Conservation (phyloP, 768 basidiomycete species). For the Lactarius akahatsu region DNA sequence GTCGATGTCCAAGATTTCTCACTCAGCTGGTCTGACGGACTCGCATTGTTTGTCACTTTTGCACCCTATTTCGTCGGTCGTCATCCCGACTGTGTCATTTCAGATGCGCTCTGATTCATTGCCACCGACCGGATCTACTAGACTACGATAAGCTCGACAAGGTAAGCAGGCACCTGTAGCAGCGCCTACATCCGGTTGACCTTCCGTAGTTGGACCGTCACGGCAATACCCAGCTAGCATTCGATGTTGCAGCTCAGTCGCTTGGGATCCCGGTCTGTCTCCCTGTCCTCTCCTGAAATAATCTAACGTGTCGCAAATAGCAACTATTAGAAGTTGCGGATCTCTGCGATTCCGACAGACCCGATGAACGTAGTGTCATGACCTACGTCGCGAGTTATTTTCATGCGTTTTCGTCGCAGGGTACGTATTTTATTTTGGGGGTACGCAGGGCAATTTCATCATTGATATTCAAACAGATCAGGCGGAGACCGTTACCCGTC, state of each 20-base stretch:
- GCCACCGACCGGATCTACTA: constrained; percentile 92
- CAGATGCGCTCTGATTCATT: constrained; percentile 97
- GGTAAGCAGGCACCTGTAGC: constrained; percentile 39
- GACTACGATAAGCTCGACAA: constrained; percentile 88
- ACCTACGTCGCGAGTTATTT: constrained; percentile 97
- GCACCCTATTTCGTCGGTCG: not conserved
- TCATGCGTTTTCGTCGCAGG: constrained; percentile 97
- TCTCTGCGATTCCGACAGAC: constrained; percentile 80
- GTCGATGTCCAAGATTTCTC: constrained; percentile 95
- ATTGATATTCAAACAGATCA: constrained; percentile 60
- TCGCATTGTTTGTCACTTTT: constrained; percentile 75
- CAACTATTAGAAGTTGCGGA: constrained; percentile 97
- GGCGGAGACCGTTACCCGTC: constrained; percentile 87
- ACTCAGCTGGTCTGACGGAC: constrained; percentile 88
- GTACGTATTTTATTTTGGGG: constrained; percentile 43
- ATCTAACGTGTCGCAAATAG: constrained; percentile 40
- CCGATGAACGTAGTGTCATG: constrained; percentile 97
- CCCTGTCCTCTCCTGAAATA: not conserved
- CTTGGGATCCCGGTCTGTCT: constrained; percentile 78
- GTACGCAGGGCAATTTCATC: not conserved
- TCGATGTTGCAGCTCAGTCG: constrained; percentile 82
- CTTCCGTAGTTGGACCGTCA: constrained; percentile 65
- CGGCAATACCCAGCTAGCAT: constrained; percentile 84
- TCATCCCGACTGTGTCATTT: constrained; percentile 20
- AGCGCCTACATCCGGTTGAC: constrained; percentile 1